These are phyloP conservation scores for Cryoendolithus antarcticus DNA, from an alignment of 2,329 filamentous ascomycete species.

Conservation along the genomic window DNA sequence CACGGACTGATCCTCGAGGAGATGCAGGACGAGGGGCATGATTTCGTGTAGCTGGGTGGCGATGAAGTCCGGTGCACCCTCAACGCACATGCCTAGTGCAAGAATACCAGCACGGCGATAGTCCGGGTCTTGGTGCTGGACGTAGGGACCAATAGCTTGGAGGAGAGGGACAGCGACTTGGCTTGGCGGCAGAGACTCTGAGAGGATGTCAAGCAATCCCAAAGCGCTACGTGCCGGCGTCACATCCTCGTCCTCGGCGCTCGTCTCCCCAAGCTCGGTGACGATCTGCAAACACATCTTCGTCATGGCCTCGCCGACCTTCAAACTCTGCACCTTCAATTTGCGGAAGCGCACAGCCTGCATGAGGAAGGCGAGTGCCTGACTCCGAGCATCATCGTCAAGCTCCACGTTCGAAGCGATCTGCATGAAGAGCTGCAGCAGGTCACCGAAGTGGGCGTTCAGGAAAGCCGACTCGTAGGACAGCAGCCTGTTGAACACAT, in stretches of 20 bases:
- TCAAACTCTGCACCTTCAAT: slow-evolving; percentile 86
- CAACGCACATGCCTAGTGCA: slow-evolving; percentile 83
- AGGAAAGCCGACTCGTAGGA: slow-evolving; percentile 79
- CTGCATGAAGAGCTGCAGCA: slow-evolving; percentile 89
- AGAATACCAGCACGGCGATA: slow-evolving; percentile 84
- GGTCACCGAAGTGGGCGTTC: slow-evolving; percentile 73
- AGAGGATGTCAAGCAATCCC: slow-evolving; percentile 76
- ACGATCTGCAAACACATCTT: slow-evolving; percentile 79
- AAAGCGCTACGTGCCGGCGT: slow-evolving; percentile 78
- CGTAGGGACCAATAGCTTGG: slow-evolving; percentile 72
- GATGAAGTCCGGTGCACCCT: slow-evolving; percentile 95
- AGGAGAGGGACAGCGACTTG: slow-evolving; percentile 90
- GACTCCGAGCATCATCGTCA: slow-evolving; percentile 74
- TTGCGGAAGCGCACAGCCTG: slow-evolving; percentile 85
- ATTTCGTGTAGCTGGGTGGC: slow-evolving; percentile 81
- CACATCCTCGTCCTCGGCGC: slow-evolving; percentile 65
- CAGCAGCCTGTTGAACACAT: slow-evolving; percentile 92
- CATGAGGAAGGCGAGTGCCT: slow-evolving; percentile 87
- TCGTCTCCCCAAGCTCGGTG: slow-evolving; percentile 69
- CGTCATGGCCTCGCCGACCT: slow-evolving; percentile 76
- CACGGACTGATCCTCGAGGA: slow-evolving; percentile 73
- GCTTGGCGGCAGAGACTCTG: slow-evolving; percentile 76
- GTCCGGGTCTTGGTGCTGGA: slow-evolving; percentile 59
- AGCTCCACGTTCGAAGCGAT: slow-evolving; percentile 63
- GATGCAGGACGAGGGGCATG: slow-evolving; percentile 69